Evolutionary conservation across 2,329 filamentous ascomycete genomes (phyloP), one percentile per base, ranked within the genome.

Genomic region (Cladosporium sp.): DNA sequence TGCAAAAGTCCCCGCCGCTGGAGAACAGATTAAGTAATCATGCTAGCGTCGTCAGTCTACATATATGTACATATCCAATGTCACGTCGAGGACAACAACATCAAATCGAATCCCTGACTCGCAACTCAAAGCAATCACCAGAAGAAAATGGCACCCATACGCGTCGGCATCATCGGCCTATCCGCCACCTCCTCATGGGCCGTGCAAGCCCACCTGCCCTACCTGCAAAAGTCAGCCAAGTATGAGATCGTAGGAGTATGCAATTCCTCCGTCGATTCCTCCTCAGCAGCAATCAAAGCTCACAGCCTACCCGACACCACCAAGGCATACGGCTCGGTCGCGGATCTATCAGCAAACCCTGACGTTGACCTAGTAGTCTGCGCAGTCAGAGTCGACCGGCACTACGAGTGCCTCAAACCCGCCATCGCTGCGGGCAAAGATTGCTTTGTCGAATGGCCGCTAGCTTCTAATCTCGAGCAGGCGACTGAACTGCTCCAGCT

Each of bases 111-210:
- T n/a, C n/a, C n/a, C n/a, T n/a, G n/a, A n/a, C n/a, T n/a, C n/a
- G n/a, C n/a, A n/a, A n/a, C n/a, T n/a, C n/a, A n/a, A n/a, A n/a
- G n/a, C n/a, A n/a, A n/a, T 2, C 38, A 47, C n/a, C 24, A 54
- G 14, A 14, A 30, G 1, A 47, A 8, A 15, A 83, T 85, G 81
- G 72, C 83, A 44, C 83, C 81, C 11, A 86, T 87, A 66, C 83
- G 84, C 62, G 76, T 85, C 18, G 87, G 82, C 34, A 78, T 89
- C n/a, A 80, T 88, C 66, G 87, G 86, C 55, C 84, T 88, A 62
- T 87, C 85, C 1, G 82, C 84, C 59, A 79, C 79, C 34, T 81
- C 80, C 4, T 81, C 82, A 0, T 90, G 87, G 87, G 86, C 85
- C 2, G 79, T 77, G 36, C 70, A 72, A 30, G 85, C 83, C 2